Evolutionary conservation across 208 protist genomes (phyloP).

Genomic region (Wallacemonas sp.): DNA sequence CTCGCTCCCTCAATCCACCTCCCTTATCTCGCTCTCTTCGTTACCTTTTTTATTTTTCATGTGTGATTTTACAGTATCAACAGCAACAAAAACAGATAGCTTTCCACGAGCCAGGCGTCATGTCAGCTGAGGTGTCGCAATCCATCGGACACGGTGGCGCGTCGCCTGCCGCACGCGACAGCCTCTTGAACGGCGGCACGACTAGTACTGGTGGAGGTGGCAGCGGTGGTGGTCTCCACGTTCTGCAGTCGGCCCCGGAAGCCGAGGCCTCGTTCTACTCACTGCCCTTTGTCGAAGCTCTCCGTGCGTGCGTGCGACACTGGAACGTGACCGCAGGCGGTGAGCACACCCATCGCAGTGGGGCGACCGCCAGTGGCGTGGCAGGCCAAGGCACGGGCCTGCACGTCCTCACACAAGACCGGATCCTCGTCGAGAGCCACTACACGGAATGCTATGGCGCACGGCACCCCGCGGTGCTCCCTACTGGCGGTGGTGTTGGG

Average conservation of each 20-base stretch:
- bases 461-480: neutral
- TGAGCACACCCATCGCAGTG: neutral
- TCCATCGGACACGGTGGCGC: too few relatives aligned
- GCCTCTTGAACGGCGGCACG: neutral
- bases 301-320: conserved; percentile 29
- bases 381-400: conserved; percentile 9
- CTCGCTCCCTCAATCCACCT: too few relatives aligned
- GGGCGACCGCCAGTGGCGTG: conserved; percentile 1
- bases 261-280: conserved; percentile 72
- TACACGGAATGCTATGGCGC: conserved; percentile 38
- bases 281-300: conserved; percentile 60
- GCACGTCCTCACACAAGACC: conserved; percentile 19
- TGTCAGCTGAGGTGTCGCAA: too few relatives aligned
- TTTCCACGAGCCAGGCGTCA: too few relatives aligned
- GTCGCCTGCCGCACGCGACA: too few relatives aligned
- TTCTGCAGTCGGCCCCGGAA: conserved; percentile 33
- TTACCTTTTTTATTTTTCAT: conserved; percentile 9
- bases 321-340: conserved; percentile 14
- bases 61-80: too few relatives aligned
- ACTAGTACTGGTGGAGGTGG: neutral
- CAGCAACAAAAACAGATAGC: too few relatives aligned
- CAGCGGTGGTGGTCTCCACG: neutral
- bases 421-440: conserved; percentile 26
- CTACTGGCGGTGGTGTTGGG: too few relatives aligned
- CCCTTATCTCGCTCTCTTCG: conserved; percentile 4